phyloP scores from a whole-genome alignment of 2,329 filamentous ascomycete species.

The Hypoxylon sp. region DNA sequence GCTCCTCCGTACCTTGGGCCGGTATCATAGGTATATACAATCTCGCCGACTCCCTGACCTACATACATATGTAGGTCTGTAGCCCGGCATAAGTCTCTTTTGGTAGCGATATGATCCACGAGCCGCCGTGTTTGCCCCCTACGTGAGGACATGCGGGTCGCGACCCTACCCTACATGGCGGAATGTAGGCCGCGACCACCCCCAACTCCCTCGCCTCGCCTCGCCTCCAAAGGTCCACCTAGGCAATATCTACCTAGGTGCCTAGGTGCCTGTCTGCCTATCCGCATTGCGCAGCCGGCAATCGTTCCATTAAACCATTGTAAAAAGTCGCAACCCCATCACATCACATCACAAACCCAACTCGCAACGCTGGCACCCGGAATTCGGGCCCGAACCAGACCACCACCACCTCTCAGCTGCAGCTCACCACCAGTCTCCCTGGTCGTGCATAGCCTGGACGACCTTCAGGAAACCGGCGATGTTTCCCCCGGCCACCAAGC shows the following conservation, averaged over 20 bases:
- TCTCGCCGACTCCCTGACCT: constrained; percentile 1
- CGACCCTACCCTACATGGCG: constrained; percentile 6
- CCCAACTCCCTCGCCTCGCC: background rate
- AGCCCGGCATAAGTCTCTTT: background rate
- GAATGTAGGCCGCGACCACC: constrained; percentile 8
- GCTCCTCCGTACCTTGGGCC: constrained; percentile 4
- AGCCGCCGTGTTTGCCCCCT: constrained; percentile 14
- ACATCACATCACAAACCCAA: background rate
- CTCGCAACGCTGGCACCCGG: background rate
- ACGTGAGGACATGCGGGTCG: background rate
- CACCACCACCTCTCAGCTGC: background rate
- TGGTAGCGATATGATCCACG: background rate
- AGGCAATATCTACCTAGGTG: background rate
- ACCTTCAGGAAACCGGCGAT: constrained; percentile 99
- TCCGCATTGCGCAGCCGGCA: background rate
- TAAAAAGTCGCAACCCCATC: background rate
- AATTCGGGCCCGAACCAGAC: background rate
- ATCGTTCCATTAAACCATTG: background rate
- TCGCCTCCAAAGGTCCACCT: background rate
- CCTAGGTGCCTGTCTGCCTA: background rate
- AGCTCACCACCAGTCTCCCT: constrained; percentile 87
- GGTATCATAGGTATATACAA: constrained; percentile 16
- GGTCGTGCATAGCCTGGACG: constrained; percentile 91
- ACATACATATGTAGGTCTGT: no score
- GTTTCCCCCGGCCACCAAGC: constrained; percentile 92